These are phyloP conservation scores for Epichloe gansuensis DNA, from an alignment of 2,329 filamentous ascomycete species.

Conservation along the genomic window DNA sequence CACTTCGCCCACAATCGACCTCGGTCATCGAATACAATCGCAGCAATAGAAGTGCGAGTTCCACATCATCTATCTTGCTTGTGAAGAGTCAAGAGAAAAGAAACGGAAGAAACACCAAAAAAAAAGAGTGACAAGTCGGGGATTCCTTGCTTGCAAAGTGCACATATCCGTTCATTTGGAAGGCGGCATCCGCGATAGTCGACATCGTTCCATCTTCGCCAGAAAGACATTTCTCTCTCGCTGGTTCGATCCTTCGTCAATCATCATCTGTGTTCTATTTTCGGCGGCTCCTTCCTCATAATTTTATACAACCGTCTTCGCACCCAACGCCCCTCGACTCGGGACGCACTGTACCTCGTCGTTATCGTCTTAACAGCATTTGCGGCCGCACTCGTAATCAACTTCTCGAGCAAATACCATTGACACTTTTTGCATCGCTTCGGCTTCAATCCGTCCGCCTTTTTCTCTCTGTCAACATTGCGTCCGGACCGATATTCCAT, in stretches of 20 bases:
- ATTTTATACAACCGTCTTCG: background rate
- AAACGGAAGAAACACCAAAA: background rate
- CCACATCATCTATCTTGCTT: background rate
- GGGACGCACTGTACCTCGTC: background rate
- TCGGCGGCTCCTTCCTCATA: conserved; percentile 13
- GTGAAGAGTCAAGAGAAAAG: background rate
- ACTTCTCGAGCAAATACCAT: background rate
- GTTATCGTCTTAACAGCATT: conserved; percentile 1
- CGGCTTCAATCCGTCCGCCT: background rate
- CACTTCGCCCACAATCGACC: conserved; percentile 4
- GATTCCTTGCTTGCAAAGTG: background rate
- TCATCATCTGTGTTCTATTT: conserved; percentile 25
- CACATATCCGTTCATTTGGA: conserved; percentile 2
- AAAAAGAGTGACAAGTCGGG: background rate
- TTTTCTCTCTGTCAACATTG: background rate
- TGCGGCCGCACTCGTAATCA: background rate
- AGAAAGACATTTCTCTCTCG: background rate
- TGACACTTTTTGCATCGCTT: background rate
- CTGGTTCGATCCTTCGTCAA: conserved; percentile 9
- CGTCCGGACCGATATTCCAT: background rate
- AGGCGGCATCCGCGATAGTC: conserved; percentile 1
- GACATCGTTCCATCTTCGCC: background rate
- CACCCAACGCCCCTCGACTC: background rate
- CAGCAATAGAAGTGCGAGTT: background rate
- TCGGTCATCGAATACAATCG: background rate